phyloP scores from a whole-genome alignment of 2,329 filamentous ascomycete species.

The Colletotrichum incanum region DNA sequence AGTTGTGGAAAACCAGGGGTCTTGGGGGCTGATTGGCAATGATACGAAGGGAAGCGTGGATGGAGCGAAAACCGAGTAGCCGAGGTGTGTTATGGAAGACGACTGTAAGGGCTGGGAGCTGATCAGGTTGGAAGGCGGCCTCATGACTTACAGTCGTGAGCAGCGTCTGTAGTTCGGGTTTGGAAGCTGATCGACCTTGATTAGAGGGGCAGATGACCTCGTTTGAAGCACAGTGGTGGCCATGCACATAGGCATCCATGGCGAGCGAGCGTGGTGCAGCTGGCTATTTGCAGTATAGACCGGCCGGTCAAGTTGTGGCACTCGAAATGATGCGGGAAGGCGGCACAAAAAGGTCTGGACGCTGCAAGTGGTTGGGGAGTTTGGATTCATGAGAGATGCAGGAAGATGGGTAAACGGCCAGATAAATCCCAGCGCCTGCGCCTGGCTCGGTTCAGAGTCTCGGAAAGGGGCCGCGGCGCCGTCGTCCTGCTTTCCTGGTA shows the following conservation, averaged over 20 bases:
- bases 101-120: neutral
- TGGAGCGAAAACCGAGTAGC: neutral
- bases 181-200: neutral
- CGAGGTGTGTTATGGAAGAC: neutral
- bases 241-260: slow-evolving; percentile 2
- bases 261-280: slow-evolving; percentile 2
- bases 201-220: neutral
- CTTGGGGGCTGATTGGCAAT: neutral
- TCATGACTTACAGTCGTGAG: slow-evolving; percentile 9
- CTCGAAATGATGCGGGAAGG: slow-evolving; percentile 4
- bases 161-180: neutral
- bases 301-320: neutral
- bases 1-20: neutral
- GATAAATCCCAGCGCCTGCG: neutral
- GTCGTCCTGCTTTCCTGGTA: neutral
- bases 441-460: slow-evolving; percentile 6
- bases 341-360: neutral
- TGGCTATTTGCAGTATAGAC: slow-evolving; percentile 4
- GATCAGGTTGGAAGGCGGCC: neutral
- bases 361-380: neutral
- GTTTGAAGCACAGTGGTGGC: neutral
- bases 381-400: neutral
- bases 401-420: neutral
- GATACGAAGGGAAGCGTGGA: neutral
- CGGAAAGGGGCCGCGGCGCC: neutral